Percentiles rank a stretch among this genome's conserved stretches.
These are phyloP conservation scores for Neobulgaria alba DNA, from an alignment of 2,329 filamentous ascomycete genomes.

Conservation along the genomic window DNA sequence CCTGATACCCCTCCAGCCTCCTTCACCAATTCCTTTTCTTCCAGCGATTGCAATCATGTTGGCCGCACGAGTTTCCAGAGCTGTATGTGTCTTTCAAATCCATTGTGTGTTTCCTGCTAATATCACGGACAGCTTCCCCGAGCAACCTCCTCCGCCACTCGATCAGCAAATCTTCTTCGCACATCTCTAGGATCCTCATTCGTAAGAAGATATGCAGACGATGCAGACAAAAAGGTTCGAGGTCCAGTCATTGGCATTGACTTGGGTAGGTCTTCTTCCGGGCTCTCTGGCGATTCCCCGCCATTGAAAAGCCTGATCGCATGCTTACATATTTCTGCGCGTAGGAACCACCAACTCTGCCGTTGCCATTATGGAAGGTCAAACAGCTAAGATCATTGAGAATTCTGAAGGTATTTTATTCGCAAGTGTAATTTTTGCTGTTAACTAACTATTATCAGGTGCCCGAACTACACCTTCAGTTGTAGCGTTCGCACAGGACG, in stretches of 20 bases:
- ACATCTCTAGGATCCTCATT: conserved; percentile 66
- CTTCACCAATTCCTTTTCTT: conserved; percentile 9
- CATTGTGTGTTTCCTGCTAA: conserved; percentile 9
- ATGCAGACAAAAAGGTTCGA: conserved; percentile 75
- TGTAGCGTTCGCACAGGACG: conserved; percentile 90
- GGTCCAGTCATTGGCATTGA: conserved; percentile 97
- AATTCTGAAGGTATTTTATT: conserved; percentile 93
- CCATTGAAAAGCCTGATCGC: conserved; percentile 6
- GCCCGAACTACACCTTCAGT: conserved; percentile 88
- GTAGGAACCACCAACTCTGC: conserved; percentile 90
- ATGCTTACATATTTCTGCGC: conserved; percentile 15
- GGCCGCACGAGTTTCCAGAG: conserved; percentile 62
- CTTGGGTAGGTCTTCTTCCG: conserved; percentile 55
- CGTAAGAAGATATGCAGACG: conserved; percentile 69
- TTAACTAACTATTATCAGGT: conserved; percentile 40
- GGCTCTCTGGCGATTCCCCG: conserved; percentile 1
- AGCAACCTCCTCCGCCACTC: conserved; percentile 59
- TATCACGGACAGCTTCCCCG: conserved; percentile 59
- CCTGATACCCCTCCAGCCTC: conserved; percentile 9
- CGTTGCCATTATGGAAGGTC: conserved; percentile 96
- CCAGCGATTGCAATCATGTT: conserved; percentile 49
- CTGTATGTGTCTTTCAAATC: conserved; percentile 47
- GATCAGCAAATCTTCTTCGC: conserved; percentile 58
- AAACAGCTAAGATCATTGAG: conserved; percentile 90
- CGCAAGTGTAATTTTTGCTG: conserved; percentile 20